A percentile compares a stretch with the other conserved stretches of the same genome.
Evolutionary conservation across 1,284 basidiomycete species (phyloP).

Genomic region (Rhodotorula sp.): DNA sequence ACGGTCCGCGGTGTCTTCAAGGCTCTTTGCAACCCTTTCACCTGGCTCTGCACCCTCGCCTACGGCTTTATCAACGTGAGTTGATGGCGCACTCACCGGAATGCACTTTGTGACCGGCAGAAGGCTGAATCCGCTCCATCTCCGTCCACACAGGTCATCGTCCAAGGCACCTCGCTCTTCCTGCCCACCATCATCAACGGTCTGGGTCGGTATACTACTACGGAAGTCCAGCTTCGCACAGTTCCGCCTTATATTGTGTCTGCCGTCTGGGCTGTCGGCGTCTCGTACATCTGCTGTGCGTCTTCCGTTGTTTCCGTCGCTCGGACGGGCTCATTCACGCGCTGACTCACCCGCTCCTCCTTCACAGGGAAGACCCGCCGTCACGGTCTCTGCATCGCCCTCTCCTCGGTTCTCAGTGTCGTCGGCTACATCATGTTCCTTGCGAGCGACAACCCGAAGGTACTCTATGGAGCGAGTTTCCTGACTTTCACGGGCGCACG

Average conservation of each 20-base stretch:
- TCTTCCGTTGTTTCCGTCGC: no score
- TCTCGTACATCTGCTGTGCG: constrained; percentile 15
- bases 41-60: constrained; percentile 32
- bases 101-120: neutral
- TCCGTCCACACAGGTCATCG: constrained; percentile 21
- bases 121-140: neutral
- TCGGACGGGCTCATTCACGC: no score
- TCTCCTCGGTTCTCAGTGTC: constrained; percentile 5
- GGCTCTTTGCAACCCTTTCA: constrained; percentile 33
- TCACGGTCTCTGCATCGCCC: constrained; percentile 27
- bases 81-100: no score
- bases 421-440: constrained; percentile 43
- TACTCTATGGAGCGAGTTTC: constrained; percentile 42
- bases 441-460: constrained; percentile 16
- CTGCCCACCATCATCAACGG: constrained; percentile 45
- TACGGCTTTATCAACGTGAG: constrained; percentile 46
- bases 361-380: constrained; percentile 12
- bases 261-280: constrained; percentile 30
- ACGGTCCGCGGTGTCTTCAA: constrained; percentile 35
- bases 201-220: constrained; percentile 20
- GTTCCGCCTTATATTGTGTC: constrained; percentile 39
- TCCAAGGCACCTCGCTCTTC: constrained; percentile 40
- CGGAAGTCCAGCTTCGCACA: constrained; percentile 24
- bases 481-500: constrained; percentile 37
- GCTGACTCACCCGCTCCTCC: no score